Conservation (phyloP, 352 stramenopile genomes). For the Phytophthora sp. region DNA sequence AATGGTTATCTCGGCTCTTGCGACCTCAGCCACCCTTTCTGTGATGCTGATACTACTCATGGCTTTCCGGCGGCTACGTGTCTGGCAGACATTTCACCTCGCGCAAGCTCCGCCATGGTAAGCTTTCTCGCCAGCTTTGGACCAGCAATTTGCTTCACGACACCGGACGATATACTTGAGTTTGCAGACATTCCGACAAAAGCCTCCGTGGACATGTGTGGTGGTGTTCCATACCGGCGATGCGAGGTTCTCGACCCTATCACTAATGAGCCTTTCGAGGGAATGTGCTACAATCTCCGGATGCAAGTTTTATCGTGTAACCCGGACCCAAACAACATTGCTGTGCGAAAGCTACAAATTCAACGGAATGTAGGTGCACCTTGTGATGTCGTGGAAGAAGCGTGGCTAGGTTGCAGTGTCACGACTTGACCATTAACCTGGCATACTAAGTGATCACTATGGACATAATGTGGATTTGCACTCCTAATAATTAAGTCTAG, state of each 20-base stretch:
- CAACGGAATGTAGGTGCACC: conserved; percentile 10
- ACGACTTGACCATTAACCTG: no score
- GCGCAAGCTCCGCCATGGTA: conserved; percentile 11
- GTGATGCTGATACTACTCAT: conserved; percentile 1
- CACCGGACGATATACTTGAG: conserved; percentile 14
- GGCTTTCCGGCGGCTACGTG: conserved; percentile 20
- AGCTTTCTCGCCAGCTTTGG: conserved; percentile 11
- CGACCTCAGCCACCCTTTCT: conserved; percentile 23
- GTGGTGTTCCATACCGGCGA: conserved; percentile 16
- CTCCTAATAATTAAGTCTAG: no score
- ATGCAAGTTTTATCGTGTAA: conserved; percentile 34
- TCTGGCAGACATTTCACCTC: conserved; percentile 2
- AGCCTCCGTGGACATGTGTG: conserved; percentile 19
- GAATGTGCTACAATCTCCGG: conserved; percentile 30
- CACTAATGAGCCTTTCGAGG: neutral
- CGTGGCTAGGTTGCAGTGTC: conserved; percentile 18
- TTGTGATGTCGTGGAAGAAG: conserved; percentile 19
- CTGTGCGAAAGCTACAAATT: conserved; percentile 26
- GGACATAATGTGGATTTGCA: no score
- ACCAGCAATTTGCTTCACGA: conserved; percentile 11
- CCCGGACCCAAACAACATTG: conserved; percentile 24
- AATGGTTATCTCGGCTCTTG: conserved; percentile 39
- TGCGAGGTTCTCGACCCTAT: conserved; percentile 15
- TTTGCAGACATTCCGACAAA: conserved; percentile 32
- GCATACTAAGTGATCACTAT: no score